These are phyloP conservation scores for Mortierella sp. DNA, from an alignment of 371 early-diverging fungal species.

Conservation along the genomic window DNA sequence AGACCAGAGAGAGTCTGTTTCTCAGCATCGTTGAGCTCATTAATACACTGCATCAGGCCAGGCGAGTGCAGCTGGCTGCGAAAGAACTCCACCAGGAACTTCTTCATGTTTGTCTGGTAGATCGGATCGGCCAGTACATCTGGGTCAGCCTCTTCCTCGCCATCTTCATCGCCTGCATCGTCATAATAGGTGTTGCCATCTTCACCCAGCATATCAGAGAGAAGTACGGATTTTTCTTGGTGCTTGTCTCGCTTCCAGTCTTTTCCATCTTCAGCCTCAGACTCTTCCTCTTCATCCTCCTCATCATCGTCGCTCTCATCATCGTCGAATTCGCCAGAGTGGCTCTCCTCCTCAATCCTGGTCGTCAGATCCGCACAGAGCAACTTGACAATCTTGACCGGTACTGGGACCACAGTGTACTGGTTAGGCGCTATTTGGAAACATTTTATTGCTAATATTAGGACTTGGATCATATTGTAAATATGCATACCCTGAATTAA, in stretches of 20 bases:
- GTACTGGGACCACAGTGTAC: conserved; percentile 81
- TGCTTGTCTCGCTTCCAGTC: neutral
- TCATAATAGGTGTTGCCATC: conserved; percentile 18
- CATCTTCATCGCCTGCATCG: conserved; percentile 66
- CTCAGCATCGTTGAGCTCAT: conserved; percentile 42
- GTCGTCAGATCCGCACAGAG: conserved; percentile 82
- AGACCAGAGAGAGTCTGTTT: conserved; percentile 34
- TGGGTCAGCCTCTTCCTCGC: conserved; percentile 80
- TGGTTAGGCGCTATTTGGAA: conserved; percentile 76
- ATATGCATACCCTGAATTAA: neutral
- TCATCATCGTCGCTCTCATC: conserved; percentile 50
- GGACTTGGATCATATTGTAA: neutral
- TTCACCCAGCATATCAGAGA: conserved; percentile 42
- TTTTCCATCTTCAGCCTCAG: neutral
- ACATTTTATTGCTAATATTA: neutral
- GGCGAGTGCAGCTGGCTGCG: conserved; percentile 68
- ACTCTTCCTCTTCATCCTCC: conserved; percentile 25
- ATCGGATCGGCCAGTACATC: conserved; percentile 81
- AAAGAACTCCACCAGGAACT: conserved; percentile 78
- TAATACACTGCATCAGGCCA: conserved; percentile 59
- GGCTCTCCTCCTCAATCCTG: conserved; percentile 59
- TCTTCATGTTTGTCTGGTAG: conserved; percentile 77
- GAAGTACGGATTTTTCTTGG: conserved; percentile 31
- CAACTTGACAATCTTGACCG: conserved; percentile 86
- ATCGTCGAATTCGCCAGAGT: conserved; percentile 36